These are phyloP conservation scores for Hysterium pulicare DNA, from an alignment of 2,329 filamentous ascomycete genomes.

Conservation along the genomic window DNA sequence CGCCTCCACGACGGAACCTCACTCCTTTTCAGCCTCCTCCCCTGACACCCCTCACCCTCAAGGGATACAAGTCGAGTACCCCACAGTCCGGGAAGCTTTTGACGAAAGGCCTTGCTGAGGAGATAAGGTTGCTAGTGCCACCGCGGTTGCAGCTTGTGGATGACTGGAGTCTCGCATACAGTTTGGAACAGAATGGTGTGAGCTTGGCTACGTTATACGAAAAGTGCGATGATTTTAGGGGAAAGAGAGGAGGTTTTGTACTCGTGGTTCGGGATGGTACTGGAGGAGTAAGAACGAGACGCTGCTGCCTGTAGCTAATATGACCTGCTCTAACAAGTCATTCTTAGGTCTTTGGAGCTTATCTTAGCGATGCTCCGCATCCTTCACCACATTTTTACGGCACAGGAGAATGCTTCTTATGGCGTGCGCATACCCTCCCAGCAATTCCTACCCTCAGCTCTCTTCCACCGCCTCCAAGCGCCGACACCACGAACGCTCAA, in stretches of 20 bases:
- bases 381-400: slow-evolving; percentile 84
- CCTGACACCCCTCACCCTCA: slow-evolving; percentile 72
- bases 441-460: slow-evolving; percentile 47
- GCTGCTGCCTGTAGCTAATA: too few relatives aligned
- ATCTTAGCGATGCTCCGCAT: slow-evolving; percentile 84
- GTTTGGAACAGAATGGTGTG: slow-evolving; percentile 86
- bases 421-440: slow-evolving; percentile 68
- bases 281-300: slow-evolving; percentile 58
- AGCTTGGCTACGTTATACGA: slow-evolving; percentile 84
- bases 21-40: slow-evolving; percentile 87
- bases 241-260: slow-evolving; percentile 77
- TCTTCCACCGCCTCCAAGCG: slow-evolving; percentile 67
- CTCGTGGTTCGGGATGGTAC: slow-evolving; percentile 77
- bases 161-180: slow-evolving; percentile 83
- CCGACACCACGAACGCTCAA: slow-evolving; percentile 60
- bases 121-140: slow-evolving; percentile 85
- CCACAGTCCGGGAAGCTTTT: slow-evolving; percentile 63
- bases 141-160: slow-evolving; percentile 83
- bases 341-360: slow-evolving; percentile 74
- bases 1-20: slow-evolving; percentile 58
- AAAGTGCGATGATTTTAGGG: slow-evolving; percentile 65
- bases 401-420: slow-evolving; percentile 93
- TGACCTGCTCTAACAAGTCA: neutral
- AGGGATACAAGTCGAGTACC: slow-evolving; percentile 63
- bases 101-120: slow-evolving; percentile 73